These are phyloP conservation scores for Leucocoprinus leucothites DNA, from an alignment of 768 basidiomycete genomes.

Conservation along the genomic window DNA sequence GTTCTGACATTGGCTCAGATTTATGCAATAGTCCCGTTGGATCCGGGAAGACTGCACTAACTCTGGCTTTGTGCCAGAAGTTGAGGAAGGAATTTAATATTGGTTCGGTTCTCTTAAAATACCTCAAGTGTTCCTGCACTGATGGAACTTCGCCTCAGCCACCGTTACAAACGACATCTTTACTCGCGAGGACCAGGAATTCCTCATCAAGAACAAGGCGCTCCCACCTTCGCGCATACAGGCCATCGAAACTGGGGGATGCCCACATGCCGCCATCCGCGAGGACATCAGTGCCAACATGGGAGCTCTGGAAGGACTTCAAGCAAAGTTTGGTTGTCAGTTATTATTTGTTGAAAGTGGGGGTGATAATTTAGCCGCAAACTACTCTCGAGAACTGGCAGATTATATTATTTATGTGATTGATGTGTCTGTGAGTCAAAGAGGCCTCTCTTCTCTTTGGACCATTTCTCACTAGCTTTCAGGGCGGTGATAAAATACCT, in stretches of 20 bases:
- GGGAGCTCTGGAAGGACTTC: conserved; percentile 91
- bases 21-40: conserved; percentile 81
- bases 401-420: conserved; percentile 97
- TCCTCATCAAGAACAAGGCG: conserved; percentile 89
- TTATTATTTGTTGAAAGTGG: conserved; percentile 94
- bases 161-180: conserved; percentile 99
- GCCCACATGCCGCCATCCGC: conserved; percentile 96
- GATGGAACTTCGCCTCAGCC: conserved; percentile 34
- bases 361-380: conserved; percentile 95
- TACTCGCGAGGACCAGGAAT: conserved; percentile 96
- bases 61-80: conserved; percentile 82
- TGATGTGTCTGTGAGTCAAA: conserved; percentile 63
- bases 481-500: conserved; percentile 98
- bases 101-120: conserved; percentile 45
- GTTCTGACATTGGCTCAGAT: background rate
- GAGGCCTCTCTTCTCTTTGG: background rate
- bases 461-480: background rate
- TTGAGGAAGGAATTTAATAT: conserved; percentile 87
- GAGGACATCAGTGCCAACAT: conserved; percentile 98
- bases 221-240: conserved; percentile 82
- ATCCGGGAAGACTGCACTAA: conserved; percentile 94
- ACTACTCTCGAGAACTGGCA: conserved; percentile 93
- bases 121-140: background rate
- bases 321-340: conserved; percentile 88
- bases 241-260: conserved; percentile 97